Conservation (phyloP, 768 basidiomycete genomes). For the Tulasnella calospora region DNA sequence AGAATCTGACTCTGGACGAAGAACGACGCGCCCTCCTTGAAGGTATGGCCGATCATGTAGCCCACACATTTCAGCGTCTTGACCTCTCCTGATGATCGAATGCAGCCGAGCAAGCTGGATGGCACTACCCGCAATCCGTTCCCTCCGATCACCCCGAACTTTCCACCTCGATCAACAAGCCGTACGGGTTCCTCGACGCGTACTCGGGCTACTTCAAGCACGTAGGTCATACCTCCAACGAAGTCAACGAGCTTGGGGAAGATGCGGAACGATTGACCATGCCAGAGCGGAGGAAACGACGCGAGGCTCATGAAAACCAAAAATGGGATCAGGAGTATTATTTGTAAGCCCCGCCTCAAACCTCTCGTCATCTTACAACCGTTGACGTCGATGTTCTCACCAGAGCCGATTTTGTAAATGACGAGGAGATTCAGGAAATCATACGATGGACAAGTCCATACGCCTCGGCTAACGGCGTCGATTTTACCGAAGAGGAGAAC, state of each 20-base stretch:
- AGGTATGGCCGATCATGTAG: conserved; percentile 40
- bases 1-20: conserved; percentile 47
- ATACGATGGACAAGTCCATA: conserved; percentile 62
- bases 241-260: conserved; percentile 70
- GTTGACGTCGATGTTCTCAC: conserved; percentile 10
- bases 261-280: conserved; percentile 55
- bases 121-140: conserved; percentile 64
- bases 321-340: conserved; percentile 85
- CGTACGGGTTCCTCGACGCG: conserved; percentile 73
- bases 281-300: conserved; percentile 49
- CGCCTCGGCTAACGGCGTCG: conserved; percentile 42
- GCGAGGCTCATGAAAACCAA: conserved; percentile 59
- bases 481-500: conserved; percentile 71
- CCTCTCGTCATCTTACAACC: conserved; percentile 11
- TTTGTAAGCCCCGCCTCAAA: conserved; percentile 48
- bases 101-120: conserved; percentile 70
- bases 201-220: conserved; percentile 72
- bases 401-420: conserved; percentile 79
- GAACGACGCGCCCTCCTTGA: conserved; percentile 50
- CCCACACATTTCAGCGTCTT: not conserved
- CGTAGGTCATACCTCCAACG: conserved; percentile 69
- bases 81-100: not conserved
- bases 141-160: conserved; percentile 37
- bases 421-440: conserved; percentile 68
- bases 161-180: conserved; percentile 37